Conservation (phyloP, 2,329 filamentous ascomycete genomes). For the Trichoderma oligosporum region DNA sequence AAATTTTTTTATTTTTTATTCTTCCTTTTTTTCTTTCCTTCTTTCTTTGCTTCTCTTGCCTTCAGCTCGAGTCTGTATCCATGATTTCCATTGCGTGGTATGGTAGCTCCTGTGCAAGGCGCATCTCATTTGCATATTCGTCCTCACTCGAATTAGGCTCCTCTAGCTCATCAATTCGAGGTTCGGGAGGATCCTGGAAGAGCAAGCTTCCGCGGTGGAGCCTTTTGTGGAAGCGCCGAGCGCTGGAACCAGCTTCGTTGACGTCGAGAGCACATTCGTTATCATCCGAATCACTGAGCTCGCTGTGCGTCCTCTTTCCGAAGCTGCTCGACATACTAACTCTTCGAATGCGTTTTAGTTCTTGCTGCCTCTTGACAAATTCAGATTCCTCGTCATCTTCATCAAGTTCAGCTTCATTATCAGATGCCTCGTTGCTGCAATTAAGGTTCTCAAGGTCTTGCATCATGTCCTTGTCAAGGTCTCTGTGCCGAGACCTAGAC, state of each 20-base stretch:
- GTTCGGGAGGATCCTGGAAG: slow-evolving; percentile 48
- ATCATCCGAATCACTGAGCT: slow-evolving; percentile 50
- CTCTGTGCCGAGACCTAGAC: slow-evolving; percentile 34
- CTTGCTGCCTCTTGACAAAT: slow-evolving; percentile 41
- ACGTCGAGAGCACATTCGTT: slow-evolving; percentile 39
- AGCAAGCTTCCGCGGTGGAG: slow-evolving; percentile 46
- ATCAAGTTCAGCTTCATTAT: slow-evolving; percentile 35
- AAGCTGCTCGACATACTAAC: slow-evolving; percentile 53
- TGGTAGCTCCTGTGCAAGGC: slow-evolving; percentile 48
- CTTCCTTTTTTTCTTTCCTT: neutral
- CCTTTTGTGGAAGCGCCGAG: slow-evolving; percentile 46
- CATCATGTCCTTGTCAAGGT: slow-evolving; percentile 44
- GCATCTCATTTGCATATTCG: slow-evolving; percentile 38
- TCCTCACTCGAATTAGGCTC: slow-evolving; percentile 50
- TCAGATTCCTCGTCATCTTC: slow-evolving; percentile 32
- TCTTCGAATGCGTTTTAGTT: slow-evolving; percentile 42
- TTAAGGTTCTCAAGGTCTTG: slow-evolving; percentile 44
- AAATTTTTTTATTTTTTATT: neutral
- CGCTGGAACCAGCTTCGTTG: slow-evolving; percentile 44
- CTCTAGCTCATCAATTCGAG: slow-evolving; percentile 51
- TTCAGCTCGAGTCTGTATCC: slow-evolving; percentile 42
- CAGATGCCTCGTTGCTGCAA: slow-evolving; percentile 39
- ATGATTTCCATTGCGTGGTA: slow-evolving; percentile 50
- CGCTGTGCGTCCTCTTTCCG: slow-evolving; percentile 52
- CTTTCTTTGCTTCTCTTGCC: neutral